Evolutionary conservation across 2,329 filamentous ascomycete species (phyloP), one percentile per base, ranked within the genome.

Genomic region (Pleomassaria siparia): DNA sequence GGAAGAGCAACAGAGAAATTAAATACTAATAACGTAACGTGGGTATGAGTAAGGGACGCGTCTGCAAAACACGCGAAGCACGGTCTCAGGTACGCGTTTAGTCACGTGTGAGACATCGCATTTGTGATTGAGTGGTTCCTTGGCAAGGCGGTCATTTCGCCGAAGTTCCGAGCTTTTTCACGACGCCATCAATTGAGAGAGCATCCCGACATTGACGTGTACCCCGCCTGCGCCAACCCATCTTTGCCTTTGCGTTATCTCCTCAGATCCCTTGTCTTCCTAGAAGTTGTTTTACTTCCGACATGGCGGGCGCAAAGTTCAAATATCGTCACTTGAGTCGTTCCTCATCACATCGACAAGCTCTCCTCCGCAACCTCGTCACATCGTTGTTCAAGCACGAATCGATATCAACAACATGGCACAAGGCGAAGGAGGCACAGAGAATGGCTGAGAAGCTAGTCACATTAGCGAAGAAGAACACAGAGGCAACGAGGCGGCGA

Each of bases 401-500:
- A 77, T 85, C 89, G 54, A 95, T 99, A 76, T 85, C 87, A 55
- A 99, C 94, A 42, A 96, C 94, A 75, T 96, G 88, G 81, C 86
- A 87, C 70, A 97, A 97, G 76, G 94, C 94, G 40, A 99, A 97
- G 75, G 94, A 99, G 77, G 89, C 94, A 16, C 94, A 99, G 75
- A 82, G 89, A 35, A 72, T 97, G 60, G 94, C 91, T 7, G 94
- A 99, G 70, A 95, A 95, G 78, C 79, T 97, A 58, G 91, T 99
- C 64, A 96, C 91, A 4, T 73, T 96, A 61, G 92, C 89, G 16
- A 99, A 97, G 81, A 88, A 86, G 75, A 90, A 96, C 71, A 95
- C 92, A 32, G 86, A 91, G 64, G 88, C 89, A 16, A 87, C 86
- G 51, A 81, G 83, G 70, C 80, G 84, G 67, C 83, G 82, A 58